Percentiles rank a stretch among this genome's conserved stretches.
Conservation (phyloP, 257 asterid genomes). For the Solanum etuberosum region DNA sequence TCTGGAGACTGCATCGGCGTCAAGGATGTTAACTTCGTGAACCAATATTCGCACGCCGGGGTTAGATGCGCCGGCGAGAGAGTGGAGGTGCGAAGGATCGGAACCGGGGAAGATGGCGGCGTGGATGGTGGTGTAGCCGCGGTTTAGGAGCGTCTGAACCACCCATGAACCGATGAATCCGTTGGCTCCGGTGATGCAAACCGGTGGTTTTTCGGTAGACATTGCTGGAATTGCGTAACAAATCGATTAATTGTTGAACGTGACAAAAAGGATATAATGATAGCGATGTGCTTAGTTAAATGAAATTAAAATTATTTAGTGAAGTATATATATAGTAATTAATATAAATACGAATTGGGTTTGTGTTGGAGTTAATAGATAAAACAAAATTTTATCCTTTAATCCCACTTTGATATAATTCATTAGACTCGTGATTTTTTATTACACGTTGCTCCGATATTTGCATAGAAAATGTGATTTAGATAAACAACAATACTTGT, state of each 20-base stretch:
- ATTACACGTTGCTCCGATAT: too few relatives aligned
- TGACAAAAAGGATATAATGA: not conserved
- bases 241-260: not conserved
- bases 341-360: not conserved
- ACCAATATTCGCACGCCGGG: slow-evolving; percentile 30
- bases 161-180: slow-evolving; percentile 92
- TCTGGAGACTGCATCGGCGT: slow-evolving; percentile 41
- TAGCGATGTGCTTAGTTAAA: not conserved
- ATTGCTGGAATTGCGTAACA: not conserved
- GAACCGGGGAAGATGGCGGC: slow-evolving; percentile 71
- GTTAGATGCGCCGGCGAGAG: slow-evolving; percentile 48
- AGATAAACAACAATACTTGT: too few relatives aligned
- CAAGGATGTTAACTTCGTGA: slow-evolving; percentile 52
- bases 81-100: slow-evolving; percentile 58
- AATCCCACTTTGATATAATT: not conserved
- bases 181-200: slow-evolving; percentile 89
- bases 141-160: slow-evolving; percentile 48
- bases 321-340: not conserved
- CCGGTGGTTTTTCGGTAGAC: slow-evolving; percentile 28
- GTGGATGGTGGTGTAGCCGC: slow-evolving; percentile 78
- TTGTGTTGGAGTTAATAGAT: not conserved
- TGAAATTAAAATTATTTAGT: not conserved
- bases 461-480: not conserved
- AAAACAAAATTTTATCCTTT: not conserved
- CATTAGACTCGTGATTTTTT: not conserved